These are phyloP conservation scores for Emiliania huxleyi DNA, from an alignment of 78 protist species.

Conservation along the genomic window DNA sequence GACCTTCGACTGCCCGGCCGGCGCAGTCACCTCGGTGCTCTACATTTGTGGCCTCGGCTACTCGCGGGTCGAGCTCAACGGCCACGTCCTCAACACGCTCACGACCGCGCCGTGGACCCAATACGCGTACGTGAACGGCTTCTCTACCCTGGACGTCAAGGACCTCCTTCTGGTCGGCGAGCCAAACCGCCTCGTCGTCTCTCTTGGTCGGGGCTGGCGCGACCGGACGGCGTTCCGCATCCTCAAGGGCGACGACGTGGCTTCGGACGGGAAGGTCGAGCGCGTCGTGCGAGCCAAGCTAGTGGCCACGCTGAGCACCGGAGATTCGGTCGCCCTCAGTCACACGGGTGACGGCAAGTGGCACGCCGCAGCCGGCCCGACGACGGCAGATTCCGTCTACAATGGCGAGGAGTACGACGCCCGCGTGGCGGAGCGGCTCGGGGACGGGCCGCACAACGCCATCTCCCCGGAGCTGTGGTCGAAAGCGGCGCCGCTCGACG, in stretches of 20 bases:
- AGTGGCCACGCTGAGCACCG: neutral
- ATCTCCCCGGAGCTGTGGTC: neutral
- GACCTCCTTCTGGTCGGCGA: neutral
- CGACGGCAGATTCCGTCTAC: neutral
- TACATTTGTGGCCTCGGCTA: constrained; percentile 35
- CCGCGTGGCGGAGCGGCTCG: neutral
- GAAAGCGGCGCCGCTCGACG: too few relatives aligned
- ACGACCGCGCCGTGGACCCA: constrained; percentile 19
- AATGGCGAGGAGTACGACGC: constrained; percentile 37
- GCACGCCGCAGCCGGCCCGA: neutral
- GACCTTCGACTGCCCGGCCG: neutral
- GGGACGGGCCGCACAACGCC: neutral
- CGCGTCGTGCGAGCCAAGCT: neutral
- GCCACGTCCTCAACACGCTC: neutral
- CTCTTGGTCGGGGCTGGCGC: constrained; percentile 37
- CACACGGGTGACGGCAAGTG: neutral
- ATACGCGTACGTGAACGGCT: neutral
- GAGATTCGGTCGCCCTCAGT: neutral
- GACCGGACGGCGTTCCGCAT: neutral
- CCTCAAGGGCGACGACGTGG: neutral
- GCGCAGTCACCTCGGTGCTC: neutral
- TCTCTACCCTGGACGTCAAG: neutral
- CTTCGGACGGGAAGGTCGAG: neutral
- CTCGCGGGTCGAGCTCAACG: neutral
- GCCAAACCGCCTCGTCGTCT: neutral